Evolutionary conservation across 306 rosid species (phyloP), one percentile per base, ranked within the genome.

Genomic region (Casuarina glauca): DNA sequence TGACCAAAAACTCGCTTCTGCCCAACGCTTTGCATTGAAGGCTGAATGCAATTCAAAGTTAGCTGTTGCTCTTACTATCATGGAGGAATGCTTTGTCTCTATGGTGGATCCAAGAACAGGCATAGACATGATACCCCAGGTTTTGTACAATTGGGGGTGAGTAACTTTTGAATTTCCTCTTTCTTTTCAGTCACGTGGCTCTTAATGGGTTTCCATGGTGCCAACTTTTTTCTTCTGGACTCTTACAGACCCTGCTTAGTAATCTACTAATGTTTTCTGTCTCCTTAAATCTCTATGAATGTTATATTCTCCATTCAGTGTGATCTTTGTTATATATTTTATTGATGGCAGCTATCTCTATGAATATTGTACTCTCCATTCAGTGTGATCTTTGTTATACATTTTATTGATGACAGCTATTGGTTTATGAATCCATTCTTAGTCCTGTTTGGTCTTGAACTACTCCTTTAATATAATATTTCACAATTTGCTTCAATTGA

Each of bases 71-170:
- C 97, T 95, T 79, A 86, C 98, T 64, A 91, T 95, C 72, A 90
- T 95, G 98, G 97, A 91, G 88, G 98, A 95, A 83, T 92, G 98
- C 67, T 95, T 95, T 83, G 77, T 95, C 80, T 91, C 98, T 3
- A 92, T 95, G 98, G 88, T 92, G 60, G 98, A 95, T 88, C 93
- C 91, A 54, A 86, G 97, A 89, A 95, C 98, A 35, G 98, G 98
- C 84, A 95, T 95, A 75, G 89, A 95, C 86, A 95, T 95, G 98
- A 85, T 95, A 83, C 98, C 98, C 76, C 98, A 95, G 69, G 86
- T 84, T 79, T 77, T 95, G 64, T 95, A 92, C 88, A 92, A 90
- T 74, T 89, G 97, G 98, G 94, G 97, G 97, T 95, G 69, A 83
- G 97, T 85, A 32, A 9, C 73, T 69, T 42, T 48, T 48, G 73